These are phyloP conservation scores for Crucibulum laeve DNA, from an alignment of 768 basidiomycete genomes.

Conservation along the genomic window DNA sequence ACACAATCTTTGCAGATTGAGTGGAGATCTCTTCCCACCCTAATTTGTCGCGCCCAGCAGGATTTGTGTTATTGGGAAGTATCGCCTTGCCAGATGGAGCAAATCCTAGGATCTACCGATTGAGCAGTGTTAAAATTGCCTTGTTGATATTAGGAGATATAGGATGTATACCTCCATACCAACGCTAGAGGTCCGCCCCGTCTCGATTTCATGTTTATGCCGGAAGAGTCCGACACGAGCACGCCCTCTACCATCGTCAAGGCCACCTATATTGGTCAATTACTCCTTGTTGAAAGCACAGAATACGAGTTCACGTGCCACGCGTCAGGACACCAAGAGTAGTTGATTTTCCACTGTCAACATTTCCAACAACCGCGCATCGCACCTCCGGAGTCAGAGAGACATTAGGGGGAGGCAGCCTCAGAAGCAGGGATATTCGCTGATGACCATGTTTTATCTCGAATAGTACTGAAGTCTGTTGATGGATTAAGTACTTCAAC, in stretches of 20 bases:
- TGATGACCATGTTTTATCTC: constrained; percentile 42
- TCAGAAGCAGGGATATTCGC: constrained; percentile 57
- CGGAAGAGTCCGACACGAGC: constrained; percentile 88
- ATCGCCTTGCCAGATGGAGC: constrained; percentile 73
- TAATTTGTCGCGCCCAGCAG: constrained; percentile 77
- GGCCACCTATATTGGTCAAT: constrained; percentile 41
- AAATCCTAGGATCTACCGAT: constrained; percentile 79
- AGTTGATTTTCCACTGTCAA: constrained; percentile 92
- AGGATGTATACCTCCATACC: constrained; percentile 83
- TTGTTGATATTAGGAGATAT: neutral
- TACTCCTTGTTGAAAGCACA: neutral
- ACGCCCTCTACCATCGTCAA: constrained; percentile 79
- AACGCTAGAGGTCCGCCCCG: constrained; percentile 90
- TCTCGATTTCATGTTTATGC: constrained; percentile 97
- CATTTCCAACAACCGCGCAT: constrained; percentile 94
- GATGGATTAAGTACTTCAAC: neutral
- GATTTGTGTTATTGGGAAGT: constrained; percentile 58
- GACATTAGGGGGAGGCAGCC: constrained; percentile 73
- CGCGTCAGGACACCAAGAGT: constrained; percentile 94
- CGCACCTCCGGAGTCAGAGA: constrained; percentile 87
- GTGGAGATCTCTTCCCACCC: constrained; percentile 95
- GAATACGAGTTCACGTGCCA: constrained; percentile 37
- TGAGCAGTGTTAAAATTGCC: constrained; percentile 1
- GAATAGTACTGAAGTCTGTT: constrained; percentile 54
- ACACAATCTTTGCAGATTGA: constrained; percentile 87